These are phyloP conservation scores for Clohesyomyces aquaticus DNA, from an alignment of 495 filamentous ascomycete genomes.

Conservation along the genomic window DNA sequence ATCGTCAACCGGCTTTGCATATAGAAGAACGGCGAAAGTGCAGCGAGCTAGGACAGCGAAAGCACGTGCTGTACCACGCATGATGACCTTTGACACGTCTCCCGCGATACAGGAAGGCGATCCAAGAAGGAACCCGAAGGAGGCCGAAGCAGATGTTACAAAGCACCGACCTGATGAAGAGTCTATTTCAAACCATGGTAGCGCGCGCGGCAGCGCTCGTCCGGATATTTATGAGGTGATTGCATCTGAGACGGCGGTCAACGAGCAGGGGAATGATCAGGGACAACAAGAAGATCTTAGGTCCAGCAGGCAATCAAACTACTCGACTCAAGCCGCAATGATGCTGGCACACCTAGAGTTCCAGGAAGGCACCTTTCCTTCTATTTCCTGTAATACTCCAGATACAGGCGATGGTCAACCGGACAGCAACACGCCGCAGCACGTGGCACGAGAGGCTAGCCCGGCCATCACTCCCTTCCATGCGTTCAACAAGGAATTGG, in stretches of 20 bases:
- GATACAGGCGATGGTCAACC: not conserved
- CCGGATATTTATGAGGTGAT: conserved; percentile 23
- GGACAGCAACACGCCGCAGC: conserved; percentile 1
- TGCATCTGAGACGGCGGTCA: not conserved
- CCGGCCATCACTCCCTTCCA: conserved; percentile 33
- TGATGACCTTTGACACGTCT: conserved; percentile 21
- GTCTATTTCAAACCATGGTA: not conserved
- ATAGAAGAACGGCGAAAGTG: conserved; percentile 14
- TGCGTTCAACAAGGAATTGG: conserved; percentile 28
- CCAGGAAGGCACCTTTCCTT: conserved; percentile 29
- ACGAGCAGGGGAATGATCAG: not conserved
- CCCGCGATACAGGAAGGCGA: not conserved
- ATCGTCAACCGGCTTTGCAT: conserved; percentile 21
- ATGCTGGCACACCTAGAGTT: conserved; percentile 31
- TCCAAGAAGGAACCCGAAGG: not conserved
- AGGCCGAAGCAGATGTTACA: not conserved
- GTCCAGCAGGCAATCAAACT: conserved; percentile 15
- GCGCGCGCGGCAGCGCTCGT: not conserved
- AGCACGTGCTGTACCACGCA: conserved; percentile 17
- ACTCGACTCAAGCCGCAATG: conserved; percentile 32
- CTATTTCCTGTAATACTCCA: conserved; percentile 10
- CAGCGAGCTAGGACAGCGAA: not conserved
- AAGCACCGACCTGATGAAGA: not conserved
- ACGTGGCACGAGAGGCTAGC: not conserved
- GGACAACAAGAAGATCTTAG: not conserved